Percentiles rank a stretch among this genome's conserved stretches.
Conservation (phyloP, 2,329 filamentous ascomycete genomes). For the Elsinoe fawcettii region DNA sequence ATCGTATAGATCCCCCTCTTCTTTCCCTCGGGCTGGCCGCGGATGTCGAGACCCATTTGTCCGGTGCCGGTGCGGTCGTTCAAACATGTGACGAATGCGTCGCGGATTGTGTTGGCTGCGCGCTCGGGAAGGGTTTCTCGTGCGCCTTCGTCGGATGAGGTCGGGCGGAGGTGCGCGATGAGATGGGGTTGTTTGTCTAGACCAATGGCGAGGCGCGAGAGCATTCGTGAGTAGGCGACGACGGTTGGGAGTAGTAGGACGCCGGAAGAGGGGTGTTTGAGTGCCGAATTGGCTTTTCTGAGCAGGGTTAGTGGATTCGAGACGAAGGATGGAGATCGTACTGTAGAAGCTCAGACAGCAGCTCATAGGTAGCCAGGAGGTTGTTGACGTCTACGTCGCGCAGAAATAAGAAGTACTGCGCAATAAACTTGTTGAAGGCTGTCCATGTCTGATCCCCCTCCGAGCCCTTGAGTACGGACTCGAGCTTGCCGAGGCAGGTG, state of each 20-base stretch:
- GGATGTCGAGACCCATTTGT: slow-evolving; percentile 40
- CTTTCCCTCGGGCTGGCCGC: slow-evolving; percentile 67
- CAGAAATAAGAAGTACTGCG: slow-evolving; percentile 72
- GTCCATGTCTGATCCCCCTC: slow-evolving; percentile 63
- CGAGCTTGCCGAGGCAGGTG: slow-evolving; percentile 11
- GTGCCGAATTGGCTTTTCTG: slow-evolving; percentile 74
- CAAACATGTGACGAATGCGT: slow-evolving; percentile 83
- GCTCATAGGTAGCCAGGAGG: slow-evolving; percentile 64
- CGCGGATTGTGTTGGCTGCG: slow-evolving; percentile 80
- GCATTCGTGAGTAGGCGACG: slow-evolving; percentile 69
- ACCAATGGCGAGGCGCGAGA: slow-evolving; percentile 75
- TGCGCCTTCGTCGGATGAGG: slow-evolving; percentile 51
- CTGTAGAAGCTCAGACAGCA: slow-evolving; percentile 68
- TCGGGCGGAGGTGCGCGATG: slow-evolving; percentile 50
- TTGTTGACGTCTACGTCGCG: slow-evolving; percentile 72
- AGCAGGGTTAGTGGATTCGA: not conserved
- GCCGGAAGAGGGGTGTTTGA: slow-evolving; percentile 71
- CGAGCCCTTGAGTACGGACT: slow-evolving; percentile 6
- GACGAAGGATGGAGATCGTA: slow-evolving; percentile 39
- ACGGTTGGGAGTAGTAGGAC: slow-evolving; percentile 75
- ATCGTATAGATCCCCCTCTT: slow-evolving; percentile 84
- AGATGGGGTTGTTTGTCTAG: slow-evolving; percentile 75
- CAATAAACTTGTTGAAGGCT: slow-evolving; percentile 70
- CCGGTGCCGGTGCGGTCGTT: slow-evolving; percentile 66
- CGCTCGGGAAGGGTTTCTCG: slow-evolving; percentile 75